Evolutionary conservation across 805 yeast genomes (phyloP).

Genomic region (Pichia eremophila): DNA sequence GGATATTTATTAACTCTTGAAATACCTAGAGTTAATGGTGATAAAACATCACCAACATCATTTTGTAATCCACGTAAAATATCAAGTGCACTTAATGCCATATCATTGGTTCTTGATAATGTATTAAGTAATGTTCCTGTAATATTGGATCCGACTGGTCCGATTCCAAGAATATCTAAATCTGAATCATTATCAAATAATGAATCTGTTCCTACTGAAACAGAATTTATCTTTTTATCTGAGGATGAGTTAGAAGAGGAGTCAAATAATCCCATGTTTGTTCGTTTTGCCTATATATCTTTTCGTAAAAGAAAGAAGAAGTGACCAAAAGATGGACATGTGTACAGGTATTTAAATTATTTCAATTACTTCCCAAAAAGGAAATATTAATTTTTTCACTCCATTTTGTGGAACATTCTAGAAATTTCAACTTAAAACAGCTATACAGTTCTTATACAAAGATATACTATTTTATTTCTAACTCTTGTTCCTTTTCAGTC

Average conservation of each 20-base stretch:
- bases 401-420: background rate
- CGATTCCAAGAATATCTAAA: background rate
- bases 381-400: background rate
- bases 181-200: background rate
- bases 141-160: background rate
- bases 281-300: background rate
- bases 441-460: no score
- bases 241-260: background rate
- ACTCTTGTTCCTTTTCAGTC: no score
- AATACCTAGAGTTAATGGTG: background rate
- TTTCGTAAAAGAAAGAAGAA: background rate
- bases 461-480: no score
- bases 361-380: background rate
- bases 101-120: conserved; percentile 11
- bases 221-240: conserved; percentile 2
- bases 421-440: background rate
- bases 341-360: background rate
- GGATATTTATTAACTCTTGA: conserved; percentile 5
- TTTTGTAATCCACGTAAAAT: conserved; percentile 3
- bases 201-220: background rate
- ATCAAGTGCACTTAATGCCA: conserved; percentile 8
- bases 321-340: background rate
- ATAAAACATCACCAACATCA: background rate
- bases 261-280: conserved; percentile 9
- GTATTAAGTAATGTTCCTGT: conserved; percentile 2